phyloP scores from a whole-genome alignment of 345 rosid genomes.

The Eucalyptus marginata region DNA sequence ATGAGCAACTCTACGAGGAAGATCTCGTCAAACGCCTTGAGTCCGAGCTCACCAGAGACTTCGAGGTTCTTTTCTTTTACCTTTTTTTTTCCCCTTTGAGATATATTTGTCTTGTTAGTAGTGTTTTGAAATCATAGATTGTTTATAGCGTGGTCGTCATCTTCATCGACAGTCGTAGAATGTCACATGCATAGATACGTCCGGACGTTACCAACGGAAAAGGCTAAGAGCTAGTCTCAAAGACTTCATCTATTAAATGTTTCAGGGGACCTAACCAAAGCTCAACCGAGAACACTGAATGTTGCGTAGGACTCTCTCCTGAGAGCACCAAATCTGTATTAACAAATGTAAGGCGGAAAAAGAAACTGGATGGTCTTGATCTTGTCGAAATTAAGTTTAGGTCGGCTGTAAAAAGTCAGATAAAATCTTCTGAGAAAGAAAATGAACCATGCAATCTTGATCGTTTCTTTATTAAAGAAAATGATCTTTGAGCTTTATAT shows the following conservation, averaged over 20 bases:
- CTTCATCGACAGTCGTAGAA: not conserved
- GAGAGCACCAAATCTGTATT: not conserved
- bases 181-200: not conserved
- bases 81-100: not conserved
- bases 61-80: not conserved
- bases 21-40: conserved; percentile 48
- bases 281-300: not conserved
- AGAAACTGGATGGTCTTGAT: not conserved
- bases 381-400: not conserved
- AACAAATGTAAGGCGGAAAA: not conserved
- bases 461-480: not conserved
- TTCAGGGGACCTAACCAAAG: not conserved
- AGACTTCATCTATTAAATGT: not conserved
- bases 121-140: not conserved
- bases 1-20: conserved; percentile 21
- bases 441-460: not conserved
- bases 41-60: conserved; percentile 45
- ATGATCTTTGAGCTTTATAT: not conserved
- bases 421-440: not conserved
- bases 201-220: not conserved
- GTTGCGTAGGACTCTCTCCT: not conserved
- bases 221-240: not conserved
- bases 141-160: not conserved
- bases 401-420: not conserved
- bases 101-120: not conserved